Conservation (phyloP, 495 filamentous ascomycete species). For the Penicillium waksmanii region DNA sequence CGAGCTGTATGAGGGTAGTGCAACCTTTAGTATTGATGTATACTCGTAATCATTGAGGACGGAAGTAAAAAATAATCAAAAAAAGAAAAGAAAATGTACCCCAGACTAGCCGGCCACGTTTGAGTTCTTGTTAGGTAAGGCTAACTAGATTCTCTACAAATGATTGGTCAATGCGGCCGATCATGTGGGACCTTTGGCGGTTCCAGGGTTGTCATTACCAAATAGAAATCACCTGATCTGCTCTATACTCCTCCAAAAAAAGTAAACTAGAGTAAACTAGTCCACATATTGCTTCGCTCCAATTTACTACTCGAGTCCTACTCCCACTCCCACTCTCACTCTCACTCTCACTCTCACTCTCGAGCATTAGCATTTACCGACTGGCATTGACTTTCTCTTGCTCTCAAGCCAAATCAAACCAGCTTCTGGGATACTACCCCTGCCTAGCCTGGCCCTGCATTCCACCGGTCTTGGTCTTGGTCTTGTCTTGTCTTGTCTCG, state of each 20-base stretch:
- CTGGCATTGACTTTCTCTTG: not conserved
- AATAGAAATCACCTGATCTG: slow-evolving; percentile 33
- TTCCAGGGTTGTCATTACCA: slow-evolving; percentile 26
- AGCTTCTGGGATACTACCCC: not conserved
- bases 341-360: too few species aligned
- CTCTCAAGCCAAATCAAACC: slow-evolving; percentile 8
- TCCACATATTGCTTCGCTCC: too few species aligned
- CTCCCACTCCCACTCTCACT: not conserved
- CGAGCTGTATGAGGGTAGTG: too few species aligned
- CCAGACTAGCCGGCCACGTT: slow-evolving; percentile 19
- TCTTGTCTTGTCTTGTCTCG: not conserved
- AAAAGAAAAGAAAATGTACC: slow-evolving; percentile 16
- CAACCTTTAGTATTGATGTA: not conserved
- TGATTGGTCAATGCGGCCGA: slow-evolving; percentile 23
- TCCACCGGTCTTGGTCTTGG: slow-evolving; percentile 3
- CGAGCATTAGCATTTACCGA: not conserved
- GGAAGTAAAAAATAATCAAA: not conserved
- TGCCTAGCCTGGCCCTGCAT: slow-evolving; percentile 14
- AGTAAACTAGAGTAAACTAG: not conserved
- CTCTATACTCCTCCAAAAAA: slow-evolving; percentile 2
- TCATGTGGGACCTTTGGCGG: slow-evolving; percentile 27
- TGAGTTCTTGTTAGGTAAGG: slow-evolving; percentile 33
- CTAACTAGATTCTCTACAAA: not conserved
- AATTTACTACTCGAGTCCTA: too few species aligned
- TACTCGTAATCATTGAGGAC: not conserved